Evolutionary conservation across 148 eudicot genomes (phyloP).

Genomic region (Arctostaphylos glauca): DNA sequence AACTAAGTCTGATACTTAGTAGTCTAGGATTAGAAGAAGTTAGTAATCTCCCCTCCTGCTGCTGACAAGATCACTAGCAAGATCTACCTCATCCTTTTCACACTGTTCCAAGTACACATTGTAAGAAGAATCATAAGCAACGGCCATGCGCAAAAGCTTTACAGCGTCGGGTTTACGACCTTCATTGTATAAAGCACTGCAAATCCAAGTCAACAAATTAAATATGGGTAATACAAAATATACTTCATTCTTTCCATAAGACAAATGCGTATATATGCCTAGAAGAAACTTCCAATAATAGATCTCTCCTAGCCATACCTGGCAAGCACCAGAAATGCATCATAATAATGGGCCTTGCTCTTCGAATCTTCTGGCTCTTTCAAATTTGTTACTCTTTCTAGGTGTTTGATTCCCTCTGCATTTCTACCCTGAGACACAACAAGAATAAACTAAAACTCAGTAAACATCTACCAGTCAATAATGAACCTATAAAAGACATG

Average conservation of each 20-base stretch:
- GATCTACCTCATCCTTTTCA: constrained; percentile 42
- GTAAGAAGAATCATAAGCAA: constrained; percentile 50
- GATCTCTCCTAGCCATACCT: constrained; percentile 44
- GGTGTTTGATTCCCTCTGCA: constrained; percentile 61
- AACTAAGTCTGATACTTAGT: neutral
- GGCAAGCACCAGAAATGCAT: constrained; percentile 57
- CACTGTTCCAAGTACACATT: constrained; percentile 36
- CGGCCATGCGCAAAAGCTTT: constrained; percentile 43
- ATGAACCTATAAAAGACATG: neutral
- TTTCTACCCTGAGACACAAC: constrained; percentile 43
- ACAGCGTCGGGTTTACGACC: constrained; percentile 66
- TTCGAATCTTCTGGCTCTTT: constrained; percentile 66
- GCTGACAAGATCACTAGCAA: constrained; percentile 54
- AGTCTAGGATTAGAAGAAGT: constrained; percentile 8
- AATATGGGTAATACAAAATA: neutral
- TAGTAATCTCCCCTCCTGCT: constrained; percentile 72
- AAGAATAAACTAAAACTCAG: neutral
- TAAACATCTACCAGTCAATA: neutral
- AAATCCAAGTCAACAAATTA: constrained; percentile 2
- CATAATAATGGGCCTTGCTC: constrained; percentile 70
- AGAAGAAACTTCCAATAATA: neutral
- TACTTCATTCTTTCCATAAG: neutral
- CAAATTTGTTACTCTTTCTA: constrained; percentile 63
- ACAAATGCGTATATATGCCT: neutral
- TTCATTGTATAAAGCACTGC: constrained; percentile 52